Evolutionary conservation across 306 rosid genomes (phyloP).

Genomic region (Sicyos edulis): DNA sequence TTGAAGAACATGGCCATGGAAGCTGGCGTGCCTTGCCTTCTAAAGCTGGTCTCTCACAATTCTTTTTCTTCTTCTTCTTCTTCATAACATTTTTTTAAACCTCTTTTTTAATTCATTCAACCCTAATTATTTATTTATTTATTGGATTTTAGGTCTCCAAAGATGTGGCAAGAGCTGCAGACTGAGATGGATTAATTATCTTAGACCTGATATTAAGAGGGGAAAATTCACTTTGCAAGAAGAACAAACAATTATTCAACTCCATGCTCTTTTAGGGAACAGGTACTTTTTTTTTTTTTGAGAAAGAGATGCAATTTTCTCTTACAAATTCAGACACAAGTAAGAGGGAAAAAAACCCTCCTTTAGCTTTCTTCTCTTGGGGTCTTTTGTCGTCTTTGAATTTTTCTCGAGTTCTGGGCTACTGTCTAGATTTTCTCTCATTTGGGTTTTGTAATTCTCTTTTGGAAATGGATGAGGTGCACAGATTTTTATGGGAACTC

Average conservation of each 20-base stretch:
- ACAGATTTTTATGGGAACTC: background rate
- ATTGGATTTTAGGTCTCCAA: conserved; percentile 33
- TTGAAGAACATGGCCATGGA: conserved; percentile 97
- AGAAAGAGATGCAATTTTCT: too few relatives aligned
- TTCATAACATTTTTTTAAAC: background rate
- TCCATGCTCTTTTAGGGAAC: too few relatives aligned
- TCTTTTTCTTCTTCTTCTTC: background rate
- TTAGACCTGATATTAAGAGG: too few relatives aligned
- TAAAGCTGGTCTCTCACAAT: conserved; percentile 57
- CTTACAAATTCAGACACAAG: background rate
- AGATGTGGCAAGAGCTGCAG: too few relatives aligned
- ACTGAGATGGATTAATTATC: too few relatives aligned
- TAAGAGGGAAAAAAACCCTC: too few relatives aligned
- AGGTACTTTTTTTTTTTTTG: too few relatives aligned
- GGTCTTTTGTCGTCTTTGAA: background rate
- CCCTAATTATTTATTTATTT: background rate
- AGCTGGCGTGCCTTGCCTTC: conserved; percentile 98
- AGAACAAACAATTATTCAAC: too few relatives aligned
- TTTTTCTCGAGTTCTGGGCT: conserved; percentile 8
- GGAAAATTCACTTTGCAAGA: too few relatives aligned
- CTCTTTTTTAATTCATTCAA: background rate
- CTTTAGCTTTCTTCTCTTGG: background rate
- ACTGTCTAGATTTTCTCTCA: background rate
- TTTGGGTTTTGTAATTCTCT: background rate
- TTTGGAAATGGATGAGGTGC: background rate